Base-by-base conservation (phyloP, 805 yeast genomes). In the Candida broadrunensis region DNA sequence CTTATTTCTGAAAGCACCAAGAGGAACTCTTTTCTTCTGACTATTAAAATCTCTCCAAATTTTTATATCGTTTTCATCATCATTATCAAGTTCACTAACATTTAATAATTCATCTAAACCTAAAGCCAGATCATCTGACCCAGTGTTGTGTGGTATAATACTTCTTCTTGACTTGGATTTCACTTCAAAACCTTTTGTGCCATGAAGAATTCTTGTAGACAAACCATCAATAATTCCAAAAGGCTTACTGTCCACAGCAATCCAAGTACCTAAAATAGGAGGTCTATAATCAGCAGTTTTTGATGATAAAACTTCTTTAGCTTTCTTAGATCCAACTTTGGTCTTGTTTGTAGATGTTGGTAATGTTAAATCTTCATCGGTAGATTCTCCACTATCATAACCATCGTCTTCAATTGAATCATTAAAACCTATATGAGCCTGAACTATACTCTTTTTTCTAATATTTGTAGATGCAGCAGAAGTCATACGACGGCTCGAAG, bases 221-320 rank as follows among this genome's bases (percentile, higher is more conserved):
- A 88, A 74, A 4, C 99, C 99, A 60, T 91, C 98, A 55, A 91
- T 91, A 43, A 91, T 88, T 17, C 97, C 95, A 61, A 86, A 88
- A 1, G 96, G 97, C 52, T 88, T 83, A 38, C 78, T 78, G 34
- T 72, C 77, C 38, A 83, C 78, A 5, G 95, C 83, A 26, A 85
- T 81, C 95, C 97, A 91, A 2, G 96, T 84, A 0, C 97, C 98
- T 43, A 91, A 70, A 20, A 87, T 78, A 2, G 99, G 99, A 4
- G 98, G 97, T 39, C 95, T 70, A 46, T 88, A 80, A 39, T 90
- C 88, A 18, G 87, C 85, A 5, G 85, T 81, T 37, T 89, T 84
- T 1, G 95, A 83, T 4, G 95, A 83, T n/a, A 91, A 77, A 5
- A 91, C 88, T 61, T 91, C 98, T 48, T 91, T 89, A n/a, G 83